Percentiles rank a stretch among this genome's conserved stretches.
phyloP scores from a whole-genome alignment of 1,284 basidiomycete genomes.

The Leccinum griseonigrum region DNA sequence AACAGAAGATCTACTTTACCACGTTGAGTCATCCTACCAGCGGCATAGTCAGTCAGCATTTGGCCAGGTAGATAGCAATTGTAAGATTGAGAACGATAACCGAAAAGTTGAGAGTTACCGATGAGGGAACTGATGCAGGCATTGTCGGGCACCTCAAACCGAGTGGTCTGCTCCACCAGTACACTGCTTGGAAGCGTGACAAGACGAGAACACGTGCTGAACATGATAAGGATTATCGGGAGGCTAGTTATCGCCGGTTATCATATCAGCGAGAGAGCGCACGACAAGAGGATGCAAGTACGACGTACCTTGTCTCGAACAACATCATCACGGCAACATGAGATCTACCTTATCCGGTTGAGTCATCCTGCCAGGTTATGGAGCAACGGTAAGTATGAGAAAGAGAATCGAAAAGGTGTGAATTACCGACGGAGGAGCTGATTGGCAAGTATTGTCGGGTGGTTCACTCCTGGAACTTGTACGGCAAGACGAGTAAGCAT shows the following conservation, averaged over 20 bases:
- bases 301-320: not conserved
- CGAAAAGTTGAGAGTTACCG: too few species aligned
- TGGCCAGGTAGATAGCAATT: not conserved
- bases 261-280: too few species aligned
- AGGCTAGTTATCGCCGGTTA: not conserved
- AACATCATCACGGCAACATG: not conserved
- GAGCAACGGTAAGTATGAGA: too few species aligned
- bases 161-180: not conserved
- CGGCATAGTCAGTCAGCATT: not conserved
- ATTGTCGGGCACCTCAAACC: not conserved
- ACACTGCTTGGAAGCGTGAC: too few species aligned
- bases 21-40: not conserved
- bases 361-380: not conserved
- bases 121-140: too few species aligned
- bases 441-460: too few species aligned
- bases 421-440: too few species aligned
- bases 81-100: too few species aligned
- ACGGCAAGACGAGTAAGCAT: too few species aligned
- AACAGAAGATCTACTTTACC: not conserved
- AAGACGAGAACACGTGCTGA: not conserved
- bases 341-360: not conserved
- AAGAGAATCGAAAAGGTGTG: too few species aligned
- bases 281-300: not conserved
- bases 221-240: not conserved
- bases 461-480: too few species aligned